Evolutionary conservation across 1,284 basidiomycete species (phyloP).

Genomic region (Tylopilus sp.): DNA sequence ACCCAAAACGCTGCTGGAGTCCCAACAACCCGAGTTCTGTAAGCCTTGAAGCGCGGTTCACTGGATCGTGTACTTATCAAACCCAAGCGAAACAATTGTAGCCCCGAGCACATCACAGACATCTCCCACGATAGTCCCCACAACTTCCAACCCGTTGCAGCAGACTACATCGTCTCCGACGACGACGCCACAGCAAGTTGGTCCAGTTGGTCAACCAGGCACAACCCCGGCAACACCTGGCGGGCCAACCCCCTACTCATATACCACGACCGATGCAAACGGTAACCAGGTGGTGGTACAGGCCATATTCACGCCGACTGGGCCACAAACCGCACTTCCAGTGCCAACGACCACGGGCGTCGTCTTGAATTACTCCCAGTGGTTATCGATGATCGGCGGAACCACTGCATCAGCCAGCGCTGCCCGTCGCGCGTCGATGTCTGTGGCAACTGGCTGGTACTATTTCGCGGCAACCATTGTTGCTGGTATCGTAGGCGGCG

Average conservation of each 20-base stretch:
- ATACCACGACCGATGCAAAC: conserved; percentile 57
- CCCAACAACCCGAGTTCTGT: conserved; percentile 48
- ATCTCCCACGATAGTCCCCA: conserved; percentile 22
- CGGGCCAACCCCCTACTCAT: conserved; percentile 52
- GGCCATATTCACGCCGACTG: conserved; percentile 58
- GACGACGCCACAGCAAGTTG: conserved; percentile 34
- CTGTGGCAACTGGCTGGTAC: conserved; percentile 30
- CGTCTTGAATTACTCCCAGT: conserved; percentile 51
- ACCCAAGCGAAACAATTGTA: conserved; percentile 24
- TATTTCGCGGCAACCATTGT: conserved; percentile 29
- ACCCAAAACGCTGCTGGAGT: conserved; percentile 43
- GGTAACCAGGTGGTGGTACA: conserved; percentile 46
- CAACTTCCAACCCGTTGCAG: conserved; percentile 19
- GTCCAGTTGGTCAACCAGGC: conserved; percentile 57
- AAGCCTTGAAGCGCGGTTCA: conserved; percentile 12
- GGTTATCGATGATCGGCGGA: conserved; percentile 44
- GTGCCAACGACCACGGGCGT: conserved; percentile 44
- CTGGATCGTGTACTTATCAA: conserved; percentile 9
- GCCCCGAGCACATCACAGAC: conserved; percentile 25
- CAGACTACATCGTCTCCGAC: conserved; percentile 21
- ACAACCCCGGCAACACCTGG: conserved; percentile 39
- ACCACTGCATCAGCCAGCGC: conserved; percentile 34
- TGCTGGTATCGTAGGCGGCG: conserved; percentile 33
- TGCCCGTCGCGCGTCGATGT: conserved; percentile 20
- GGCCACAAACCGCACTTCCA: conserved; percentile 39